Base-by-base conservation (phyloP, 305 asterid species). In the Stenogyne calaminthoides region DNA sequence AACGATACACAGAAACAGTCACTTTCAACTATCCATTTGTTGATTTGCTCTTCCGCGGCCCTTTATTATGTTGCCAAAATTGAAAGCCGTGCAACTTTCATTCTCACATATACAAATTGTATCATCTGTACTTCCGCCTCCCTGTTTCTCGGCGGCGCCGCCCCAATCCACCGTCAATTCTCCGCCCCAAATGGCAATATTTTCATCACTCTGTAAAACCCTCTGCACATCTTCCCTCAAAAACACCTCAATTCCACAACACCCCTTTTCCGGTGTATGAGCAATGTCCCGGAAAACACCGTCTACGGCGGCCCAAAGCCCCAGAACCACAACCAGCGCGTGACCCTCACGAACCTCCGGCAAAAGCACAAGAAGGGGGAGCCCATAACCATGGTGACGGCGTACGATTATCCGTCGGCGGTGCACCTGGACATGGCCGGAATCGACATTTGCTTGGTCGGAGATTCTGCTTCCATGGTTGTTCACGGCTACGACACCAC, bases 401-500 rank as follows among this genome's bases (percentile, higher is more conserved):
- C 96, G 8, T 94, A 92, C 70, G 99, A 94, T 82, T 94, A 92
- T 56, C 98, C 99, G 5, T 88, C 99, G 29, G 92, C 90, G 14
- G 97, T 88, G 42, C 98, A 92, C 78, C 67, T 94, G 75, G 97
- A 92, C 76, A 74, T 83, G 27, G 95, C 96, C 14, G 98, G 92
- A 10, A 90, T 94, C 19, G 99, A 94, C 73, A 85, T 94, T 5
- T 88, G 96, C 75, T 77, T 94, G 69, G 98, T 94, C 58, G 98
- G 97, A 0, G 99, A 94, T 73, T 94, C 99, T 10, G 97, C 97
- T 15, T 60, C 99, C 59, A 94, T 94, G 99, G 99, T 94, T 49
- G 99, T 94, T 60, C 98, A 92, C 81, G 99, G 98, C 64, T 90
- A 92, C 81, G 99, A 94, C 80, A 94, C 98, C 77, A 94, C 99